Conservation (phyloP, 2,329 filamentous ascomycete species). For the Penicillium sp. region DNA sequence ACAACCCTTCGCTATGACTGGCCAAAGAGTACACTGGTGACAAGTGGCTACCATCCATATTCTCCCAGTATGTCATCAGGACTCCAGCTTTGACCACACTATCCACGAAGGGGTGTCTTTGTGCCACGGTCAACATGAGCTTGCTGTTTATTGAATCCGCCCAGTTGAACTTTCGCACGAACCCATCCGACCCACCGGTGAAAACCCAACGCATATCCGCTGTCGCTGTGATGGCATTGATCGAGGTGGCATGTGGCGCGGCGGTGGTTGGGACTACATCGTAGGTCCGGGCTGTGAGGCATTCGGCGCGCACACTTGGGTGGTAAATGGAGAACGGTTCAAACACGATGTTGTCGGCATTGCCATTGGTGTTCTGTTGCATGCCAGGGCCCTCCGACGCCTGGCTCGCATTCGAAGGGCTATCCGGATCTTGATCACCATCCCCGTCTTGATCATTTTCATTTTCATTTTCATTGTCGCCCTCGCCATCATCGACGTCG, state of each 20-base stretch:
- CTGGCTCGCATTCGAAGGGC: constrained; percentile 43
- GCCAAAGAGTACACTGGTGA: constrained; percentile 94
- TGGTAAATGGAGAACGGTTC: constrained; percentile 49
- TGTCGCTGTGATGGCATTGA: constrained; percentile 88
- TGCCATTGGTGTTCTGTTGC: constrained; percentile 49
- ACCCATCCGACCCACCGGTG: constrained; percentile 89
- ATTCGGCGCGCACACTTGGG: constrained; percentile 71
- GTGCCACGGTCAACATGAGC: constrained; percentile 87
- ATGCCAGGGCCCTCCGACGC: constrained; percentile 38
- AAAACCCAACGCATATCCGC: constrained; percentile 95
- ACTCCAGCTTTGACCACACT: constrained; percentile 95
- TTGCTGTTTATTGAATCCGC: constrained; percentile 94
- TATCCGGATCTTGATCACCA: constrained; percentile 39
- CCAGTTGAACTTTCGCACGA: constrained; percentile 96
- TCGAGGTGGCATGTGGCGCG: constrained; percentile 89
- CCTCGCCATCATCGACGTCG: constrained; percentile 44
- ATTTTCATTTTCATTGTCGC: constrained; percentile 30
- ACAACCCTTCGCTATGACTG: constrained; percentile 83
- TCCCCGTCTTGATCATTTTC: constrained; percentile 24
- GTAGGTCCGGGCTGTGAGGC: constrained; percentile 76
- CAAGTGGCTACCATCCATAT: constrained; percentile 73
- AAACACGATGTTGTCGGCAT: constrained; percentile 33
- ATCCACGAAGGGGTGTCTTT: constrained; percentile 94
- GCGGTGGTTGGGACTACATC: constrained; percentile 98
- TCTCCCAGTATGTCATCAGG: constrained; percentile 97